These are phyloP conservation scores for Evernia prunastri DNA, from an alignment of 495 filamentous ascomycete genomes.

Conservation along the genomic window DNA sequence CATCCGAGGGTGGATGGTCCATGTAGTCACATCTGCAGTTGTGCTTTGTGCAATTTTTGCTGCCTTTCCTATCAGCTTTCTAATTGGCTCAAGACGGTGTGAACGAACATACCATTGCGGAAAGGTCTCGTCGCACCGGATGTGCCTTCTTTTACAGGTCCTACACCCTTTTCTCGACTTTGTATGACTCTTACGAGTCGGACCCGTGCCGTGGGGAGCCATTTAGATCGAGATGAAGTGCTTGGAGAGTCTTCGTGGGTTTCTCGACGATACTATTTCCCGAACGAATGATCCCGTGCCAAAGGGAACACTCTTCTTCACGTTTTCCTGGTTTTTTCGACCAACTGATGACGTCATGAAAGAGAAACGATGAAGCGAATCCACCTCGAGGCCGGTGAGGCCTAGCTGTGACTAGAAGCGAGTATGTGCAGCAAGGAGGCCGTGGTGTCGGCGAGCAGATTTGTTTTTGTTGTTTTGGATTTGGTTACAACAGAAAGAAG, in stretches of 20 bases:
- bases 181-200: constrained; percentile 73
- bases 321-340: not conserved
- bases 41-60: constrained; percentile 97
- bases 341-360: not conserved
- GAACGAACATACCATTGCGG: constrained; percentile 76
- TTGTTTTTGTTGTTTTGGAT: not conserved
- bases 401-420: no score
- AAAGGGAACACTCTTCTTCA: not conserved
- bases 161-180: constrained; percentile 97
- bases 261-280: not conserved
- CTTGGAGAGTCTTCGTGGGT: not conserved
- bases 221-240: constrained; percentile 8
- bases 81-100: not conserved
- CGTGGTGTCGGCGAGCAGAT: not conserved
- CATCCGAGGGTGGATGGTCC: constrained; percentile 63
- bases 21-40: constrained; percentile 97
- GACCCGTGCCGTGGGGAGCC: constrained; percentile 31
- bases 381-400: no score
- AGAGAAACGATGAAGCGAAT: not conserved
- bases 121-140: constrained; percentile 94
- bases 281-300: not conserved
- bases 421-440: not conserved
- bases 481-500: not conserved
- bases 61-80: constrained; percentile 38
- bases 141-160: constrained; percentile 95